phyloP scores from a whole-genome alignment of 73 alveolate genomes.

The Blepharisma stoltei region DNA sequence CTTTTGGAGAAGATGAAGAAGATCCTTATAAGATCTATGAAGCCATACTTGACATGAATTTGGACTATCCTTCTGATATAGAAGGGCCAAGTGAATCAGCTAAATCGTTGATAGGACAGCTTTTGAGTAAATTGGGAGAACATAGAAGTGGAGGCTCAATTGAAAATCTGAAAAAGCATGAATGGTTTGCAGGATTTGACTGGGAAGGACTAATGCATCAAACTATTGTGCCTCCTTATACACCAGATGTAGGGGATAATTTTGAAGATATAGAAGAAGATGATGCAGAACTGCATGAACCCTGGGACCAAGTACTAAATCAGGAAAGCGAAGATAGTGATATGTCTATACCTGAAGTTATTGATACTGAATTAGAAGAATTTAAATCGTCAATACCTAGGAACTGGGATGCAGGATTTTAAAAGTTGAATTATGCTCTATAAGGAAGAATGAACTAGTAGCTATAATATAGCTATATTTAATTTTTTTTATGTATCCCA shows the following conservation, averaged over 20 bases:
- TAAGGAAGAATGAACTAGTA: no score
- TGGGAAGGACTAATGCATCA: conserved; percentile 27
- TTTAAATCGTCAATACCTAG: conserved; percentile 9
- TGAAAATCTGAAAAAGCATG: conserved; percentile 51
- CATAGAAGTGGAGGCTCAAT: conserved; percentile 55
- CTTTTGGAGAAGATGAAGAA: conserved; percentile 49
- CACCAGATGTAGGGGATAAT: conserved; percentile 7
- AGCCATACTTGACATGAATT: conserved; percentile 14
- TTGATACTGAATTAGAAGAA: conserved; percentile 28
- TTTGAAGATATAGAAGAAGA: not conserved
- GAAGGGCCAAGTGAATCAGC: conserved; percentile 46
- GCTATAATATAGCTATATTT: no score
- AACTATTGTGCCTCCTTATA: not conserved
- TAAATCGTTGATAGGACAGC: conserved; percentile 39
- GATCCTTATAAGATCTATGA: conserved; percentile 35
- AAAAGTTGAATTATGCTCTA: not conserved
- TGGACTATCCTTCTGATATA: conserved; percentile 36
- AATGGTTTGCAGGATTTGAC: conserved; percentile 54
- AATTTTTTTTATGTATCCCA: no score
- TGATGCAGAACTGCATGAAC: not conserved
- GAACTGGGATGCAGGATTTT: conserved; percentile 20
- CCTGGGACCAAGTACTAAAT: conserved; percentile 8
- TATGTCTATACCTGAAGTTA: not conserved
- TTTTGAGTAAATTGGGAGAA: conserved; percentile 53
- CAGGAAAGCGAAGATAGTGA: conserved; percentile 15